These are phyloP conservation scores for Mycena albidolilacea DNA, from an alignment of 768 basidiomycete species.

Conservation along the genomic window DNA sequence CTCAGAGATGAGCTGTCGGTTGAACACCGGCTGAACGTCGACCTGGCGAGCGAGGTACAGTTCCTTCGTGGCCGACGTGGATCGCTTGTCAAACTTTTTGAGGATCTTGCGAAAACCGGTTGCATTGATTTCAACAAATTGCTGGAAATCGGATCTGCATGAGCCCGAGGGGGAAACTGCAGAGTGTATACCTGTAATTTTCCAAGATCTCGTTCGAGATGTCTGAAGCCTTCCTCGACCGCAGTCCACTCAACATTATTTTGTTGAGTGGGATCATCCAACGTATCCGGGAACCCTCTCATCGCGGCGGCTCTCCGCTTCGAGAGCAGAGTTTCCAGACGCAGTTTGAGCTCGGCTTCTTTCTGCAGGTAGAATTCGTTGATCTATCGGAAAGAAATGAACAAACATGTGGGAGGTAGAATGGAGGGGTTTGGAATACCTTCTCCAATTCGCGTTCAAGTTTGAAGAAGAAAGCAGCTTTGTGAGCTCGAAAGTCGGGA, in stretches of 20 bases:
- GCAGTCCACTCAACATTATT: slow-evolving; percentile 94
- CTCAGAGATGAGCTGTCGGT: slow-evolving; percentile 97
- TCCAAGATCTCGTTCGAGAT: slow-evolving; percentile 93
- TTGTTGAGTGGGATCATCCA: slow-evolving; percentile 69
- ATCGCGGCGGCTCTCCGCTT: slow-evolving; percentile 90
- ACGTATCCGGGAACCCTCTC: slow-evolving; percentile 77
- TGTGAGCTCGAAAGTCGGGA: slow-evolving; percentile 93
- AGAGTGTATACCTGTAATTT: slow-evolving; percentile 85
- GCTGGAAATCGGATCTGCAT: slow-evolving; percentile 62
- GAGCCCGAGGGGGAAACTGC: slow-evolving; percentile 39
- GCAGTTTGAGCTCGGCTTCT: slow-evolving; percentile 93
- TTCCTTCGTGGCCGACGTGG: slow-evolving; percentile 95
- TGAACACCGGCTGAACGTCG: slow-evolving; percentile 98
- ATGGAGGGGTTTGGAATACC: slow-evolving; percentile 57
- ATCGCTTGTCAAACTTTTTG: slow-evolving; percentile 99
- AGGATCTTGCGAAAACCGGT: slow-evolving; percentile 97
- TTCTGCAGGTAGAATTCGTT: slow-evolving; percentile 98
- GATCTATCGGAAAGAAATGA: slow-evolving; percentile 70
- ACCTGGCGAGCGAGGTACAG: slow-evolving; percentile 96
- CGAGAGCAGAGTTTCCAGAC: slow-evolving; percentile 93
- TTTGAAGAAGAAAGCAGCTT: slow-evolving; percentile 99
- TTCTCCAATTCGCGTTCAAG: slow-evolving; percentile 98
- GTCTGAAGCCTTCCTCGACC: slow-evolving; percentile 95
- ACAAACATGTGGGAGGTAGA: slow-evolving; percentile 3
- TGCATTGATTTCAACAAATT: slow-evolving; percentile 98